Conservation (phyloP, 78 protist species). For the Paratrimastix pyriformis region DNA sequence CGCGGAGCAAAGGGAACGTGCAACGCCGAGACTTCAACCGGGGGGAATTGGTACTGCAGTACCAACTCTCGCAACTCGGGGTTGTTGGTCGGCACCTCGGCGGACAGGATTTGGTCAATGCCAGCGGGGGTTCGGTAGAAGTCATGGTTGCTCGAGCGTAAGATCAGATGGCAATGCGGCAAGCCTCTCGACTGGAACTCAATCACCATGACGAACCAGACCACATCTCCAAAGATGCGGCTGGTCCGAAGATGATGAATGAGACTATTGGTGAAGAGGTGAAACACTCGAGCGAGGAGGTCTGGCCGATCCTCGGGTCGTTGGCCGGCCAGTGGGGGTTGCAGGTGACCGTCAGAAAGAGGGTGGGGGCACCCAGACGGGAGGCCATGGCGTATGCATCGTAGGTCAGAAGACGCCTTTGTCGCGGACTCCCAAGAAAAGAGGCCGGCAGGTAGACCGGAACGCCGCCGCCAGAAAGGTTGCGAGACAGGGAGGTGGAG, state of each 20-base stretch:
- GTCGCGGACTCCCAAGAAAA: neutral
- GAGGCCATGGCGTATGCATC: neutral
- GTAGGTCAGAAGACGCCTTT: too few relatives aligned
- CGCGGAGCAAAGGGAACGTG: too few relatives aligned
- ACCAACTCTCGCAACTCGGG: too few relatives aligned
- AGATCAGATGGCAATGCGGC: neutral
- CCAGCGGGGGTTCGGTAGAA: too few relatives aligned
- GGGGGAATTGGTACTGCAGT: too few relatives aligned
- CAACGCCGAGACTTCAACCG: too few relatives aligned
- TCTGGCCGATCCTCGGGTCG: neutral
- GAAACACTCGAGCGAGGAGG: neutral
- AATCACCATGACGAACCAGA: neutral
- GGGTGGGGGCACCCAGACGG: neutral
- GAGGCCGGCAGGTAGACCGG: too few relatives aligned
- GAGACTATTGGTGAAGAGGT: neutral
- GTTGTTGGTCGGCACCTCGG: neutral
- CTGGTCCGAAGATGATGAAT: neutral
- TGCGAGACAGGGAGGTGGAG: too few relatives aligned
- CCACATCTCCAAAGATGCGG: neutral
- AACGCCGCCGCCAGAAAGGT: too few relatives aligned
- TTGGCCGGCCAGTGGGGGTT: neutral
- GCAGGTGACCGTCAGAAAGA: neutral
- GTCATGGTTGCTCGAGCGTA: neutral
- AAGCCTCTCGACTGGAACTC: neutral
- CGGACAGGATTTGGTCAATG: neutral